Evolutionary conservation across 2,329 filamentous ascomycete genomes (phyloP).

Genomic region (Colletotrichum cuscutae): DNA sequence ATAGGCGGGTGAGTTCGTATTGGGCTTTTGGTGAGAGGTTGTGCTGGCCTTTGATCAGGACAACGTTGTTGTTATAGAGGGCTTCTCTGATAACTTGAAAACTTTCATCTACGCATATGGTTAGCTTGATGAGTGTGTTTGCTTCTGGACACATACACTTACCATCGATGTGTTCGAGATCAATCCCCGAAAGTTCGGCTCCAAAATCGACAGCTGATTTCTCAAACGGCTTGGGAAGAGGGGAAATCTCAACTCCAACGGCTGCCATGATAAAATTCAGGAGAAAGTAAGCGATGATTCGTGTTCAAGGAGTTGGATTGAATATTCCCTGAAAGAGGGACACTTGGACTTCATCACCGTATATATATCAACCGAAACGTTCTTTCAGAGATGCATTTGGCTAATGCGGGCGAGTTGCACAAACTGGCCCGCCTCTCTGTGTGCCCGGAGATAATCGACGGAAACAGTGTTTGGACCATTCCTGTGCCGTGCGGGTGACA

Average conservation of each 20-base stretch:
- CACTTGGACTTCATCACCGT: not conserved
- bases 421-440: not conserved
- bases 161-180: not conserved
- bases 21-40: not conserved
- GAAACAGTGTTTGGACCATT: not conserved
- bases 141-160: not conserved
- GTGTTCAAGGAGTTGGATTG: not conserved
- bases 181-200: not conserved
- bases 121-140: not conserved
- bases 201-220: not conserved
- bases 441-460: not conserved
- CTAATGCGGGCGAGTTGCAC: not conserved
- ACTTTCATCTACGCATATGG: not conserved
- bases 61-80: not conserved
- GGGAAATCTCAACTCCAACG: not conserved
- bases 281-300: not conserved
- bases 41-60: constrained; percentile 3
- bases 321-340: not conserved
- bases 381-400: not conserved
- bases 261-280: not conserved
- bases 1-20: constrained; percentile 3
- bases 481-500: not conserved
- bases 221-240: not conserved
- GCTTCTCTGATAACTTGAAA: not conserved
- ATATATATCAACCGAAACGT: not conserved